Conservation (phyloP, 495 filamentous ascomycete species). For the Trichoderma virens region DNA sequence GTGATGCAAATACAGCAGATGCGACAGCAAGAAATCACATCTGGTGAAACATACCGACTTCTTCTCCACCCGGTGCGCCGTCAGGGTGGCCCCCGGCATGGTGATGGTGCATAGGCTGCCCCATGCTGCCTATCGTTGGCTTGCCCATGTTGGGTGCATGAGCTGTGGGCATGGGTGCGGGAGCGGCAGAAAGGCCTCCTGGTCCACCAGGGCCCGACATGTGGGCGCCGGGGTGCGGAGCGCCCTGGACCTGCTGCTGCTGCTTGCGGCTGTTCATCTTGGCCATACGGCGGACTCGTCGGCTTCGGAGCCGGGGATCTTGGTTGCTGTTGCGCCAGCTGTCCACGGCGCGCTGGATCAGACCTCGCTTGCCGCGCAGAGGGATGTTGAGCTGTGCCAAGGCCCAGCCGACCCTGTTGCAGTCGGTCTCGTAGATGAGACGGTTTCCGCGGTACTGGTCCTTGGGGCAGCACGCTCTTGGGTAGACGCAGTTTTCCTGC, state of each 20-base stretch:
- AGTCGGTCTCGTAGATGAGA: slow-evolving; percentile 93
- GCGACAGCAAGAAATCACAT: slow-evolving; percentile 52
- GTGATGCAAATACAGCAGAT: slow-evolving; percentile 14
- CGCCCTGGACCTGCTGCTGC: slow-evolving; percentile 24
- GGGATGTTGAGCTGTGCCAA: slow-evolving; percentile 86
- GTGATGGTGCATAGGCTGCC: slow-evolving; percentile 51
- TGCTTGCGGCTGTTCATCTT: slow-evolving; percentile 85
- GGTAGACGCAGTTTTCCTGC: slow-evolving; percentile 96
- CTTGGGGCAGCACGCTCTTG: slow-evolving; percentile 87
- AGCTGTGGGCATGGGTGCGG: slow-evolving; percentile 40
- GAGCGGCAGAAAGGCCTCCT: slow-evolving; percentile 43
- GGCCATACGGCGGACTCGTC: slow-evolving; percentile 86
- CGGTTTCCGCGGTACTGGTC: slow-evolving; percentile 94
- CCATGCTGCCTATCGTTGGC: slow-evolving; percentile 53
- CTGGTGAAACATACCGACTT: slow-evolving; percentile 93
- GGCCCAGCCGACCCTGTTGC: slow-evolving; percentile 97
- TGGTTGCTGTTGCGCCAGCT: slow-evolving; percentile 99
- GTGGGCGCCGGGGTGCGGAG: slow-evolving; percentile 31
- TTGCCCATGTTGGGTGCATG: slow-evolving; percentile 41
- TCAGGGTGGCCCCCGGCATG: slow-evolving; percentile 50
- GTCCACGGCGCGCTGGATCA: slow-evolving; percentile 95
- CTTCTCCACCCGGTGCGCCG: slow-evolving; percentile 64
- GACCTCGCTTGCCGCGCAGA: slow-evolving; percentile 82
- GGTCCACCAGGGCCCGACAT: slow-evolving; percentile 45
- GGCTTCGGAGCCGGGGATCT: slow-evolving; percentile 80